A percentile compares a stretch with the other conserved stretches of the same genome.
phyloP scores from a whole-genome alignment of 768 basidiomycete genomes.

The Heimioporus sp. region DNA sequence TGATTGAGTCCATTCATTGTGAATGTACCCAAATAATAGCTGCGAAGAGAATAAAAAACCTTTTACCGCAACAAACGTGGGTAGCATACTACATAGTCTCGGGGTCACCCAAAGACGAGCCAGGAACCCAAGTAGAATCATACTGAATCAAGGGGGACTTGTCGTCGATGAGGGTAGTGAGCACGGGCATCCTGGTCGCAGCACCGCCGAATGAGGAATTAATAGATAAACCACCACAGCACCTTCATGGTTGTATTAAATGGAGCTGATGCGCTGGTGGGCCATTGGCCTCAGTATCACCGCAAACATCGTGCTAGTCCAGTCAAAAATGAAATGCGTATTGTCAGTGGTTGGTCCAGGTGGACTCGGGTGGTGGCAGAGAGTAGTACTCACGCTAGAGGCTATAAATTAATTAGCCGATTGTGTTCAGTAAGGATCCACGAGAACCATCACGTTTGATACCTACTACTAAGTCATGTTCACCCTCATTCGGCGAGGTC shows the following conservation, averaged over 20 bases:
- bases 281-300: too few relatives aligned
- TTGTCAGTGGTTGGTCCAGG: too few relatives aligned
- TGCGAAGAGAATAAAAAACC: conserved; percentile 5
- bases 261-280: too few relatives aligned
- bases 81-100: conserved; percentile 17
- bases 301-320: too few relatives aligned
- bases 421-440: neutral
- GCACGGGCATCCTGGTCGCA: conserved; percentile 18
- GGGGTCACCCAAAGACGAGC: conserved; percentile 10
- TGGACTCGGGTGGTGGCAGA: too few relatives aligned
- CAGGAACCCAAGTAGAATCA: conserved; percentile 22
- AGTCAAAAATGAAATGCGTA: too few relatives aligned
- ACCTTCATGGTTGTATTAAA: too few relatives aligned
- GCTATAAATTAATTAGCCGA: conserved; percentile 6
- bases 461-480: conserved; percentile 21
- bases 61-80: neutral
- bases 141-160: conserved; percentile 32
- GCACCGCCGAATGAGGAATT: neutral
- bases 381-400: neutral
- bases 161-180: conserved; percentile 28
- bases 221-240: neutral
- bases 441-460: neutral
- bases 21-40: conserved; percentile 41
- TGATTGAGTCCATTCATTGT: conserved; percentile 31
- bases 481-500: conserved; percentile 29